Percentiles rank a stretch among this genome's conserved stretches.
Evolutionary conservation across 441 rosid species (phyloP).

Genomic region (Pelargonium cotyledonis): DNA sequence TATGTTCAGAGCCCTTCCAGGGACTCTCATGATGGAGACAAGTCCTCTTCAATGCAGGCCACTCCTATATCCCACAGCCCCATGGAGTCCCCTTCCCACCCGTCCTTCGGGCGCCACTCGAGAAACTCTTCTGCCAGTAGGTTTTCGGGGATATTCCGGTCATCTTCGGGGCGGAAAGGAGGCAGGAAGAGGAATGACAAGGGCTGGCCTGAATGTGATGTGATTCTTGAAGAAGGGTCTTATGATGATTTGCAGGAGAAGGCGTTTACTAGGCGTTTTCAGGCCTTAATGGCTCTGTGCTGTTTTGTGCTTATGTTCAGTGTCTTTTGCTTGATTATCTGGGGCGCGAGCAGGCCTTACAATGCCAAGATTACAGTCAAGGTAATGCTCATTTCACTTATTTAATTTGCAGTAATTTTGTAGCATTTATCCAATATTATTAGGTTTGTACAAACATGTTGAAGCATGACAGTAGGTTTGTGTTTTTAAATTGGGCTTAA

Average conservation of each 20-base stretch:
- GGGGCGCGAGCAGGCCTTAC: slow-evolving; percentile 88
- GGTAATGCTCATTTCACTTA: slow-evolving; percentile 29
- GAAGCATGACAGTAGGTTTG: no score
- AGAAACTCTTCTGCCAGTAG: slow-evolving; percentile 7
- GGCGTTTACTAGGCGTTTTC: slow-evolving; percentile 48
- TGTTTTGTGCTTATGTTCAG: slow-evolving; percentile 58
- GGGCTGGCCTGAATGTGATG: slow-evolving; percentile 84
- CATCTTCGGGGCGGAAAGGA: neutral
- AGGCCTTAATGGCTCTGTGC: slow-evolving; percentile 48
- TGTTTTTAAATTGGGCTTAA: no score
- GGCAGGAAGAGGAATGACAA: slow-evolving; percentile 55
- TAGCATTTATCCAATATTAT: no score
- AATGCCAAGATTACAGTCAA: slow-evolving; percentile 61
- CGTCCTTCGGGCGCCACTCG: neutral
- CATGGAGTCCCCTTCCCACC: slow-evolving; percentile 5
- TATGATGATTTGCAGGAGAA: slow-evolving; percentile 54
- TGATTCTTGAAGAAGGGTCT: slow-evolving; percentile 66
- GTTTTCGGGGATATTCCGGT: neutral
- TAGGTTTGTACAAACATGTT: no score
- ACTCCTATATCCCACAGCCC: neutral
- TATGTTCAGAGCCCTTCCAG: slow-evolving; percentile 27
- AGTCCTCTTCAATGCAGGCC: slow-evolving; percentile 4
- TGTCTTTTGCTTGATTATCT: slow-evolving; percentile 76
- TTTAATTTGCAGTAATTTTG: neutral
- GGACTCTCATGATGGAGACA: slow-evolving; percentile 24